A percentile compares a stretch with the other conserved stretches of the same genome.
phyloP scores from a whole-genome alignment of 306 rosid species.

The Quercus wislizeni region DNA sequence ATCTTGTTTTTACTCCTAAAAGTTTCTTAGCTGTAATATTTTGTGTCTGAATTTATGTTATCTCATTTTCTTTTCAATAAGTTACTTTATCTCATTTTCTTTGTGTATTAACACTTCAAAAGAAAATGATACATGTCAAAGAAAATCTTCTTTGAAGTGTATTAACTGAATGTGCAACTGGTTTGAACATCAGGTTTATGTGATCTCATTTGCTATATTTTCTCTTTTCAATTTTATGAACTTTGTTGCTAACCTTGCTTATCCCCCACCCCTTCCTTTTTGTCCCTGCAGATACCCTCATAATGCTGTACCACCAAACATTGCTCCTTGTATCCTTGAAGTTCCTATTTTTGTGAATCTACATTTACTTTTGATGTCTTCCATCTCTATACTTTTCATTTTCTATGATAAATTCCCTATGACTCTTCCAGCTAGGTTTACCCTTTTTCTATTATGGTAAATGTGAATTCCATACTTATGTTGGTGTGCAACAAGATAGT shows the following conservation, averaged over 20 bases:
- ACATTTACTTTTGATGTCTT: not conserved
- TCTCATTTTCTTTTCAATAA: not conserved
- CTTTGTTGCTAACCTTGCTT: slow-evolving; percentile 13
- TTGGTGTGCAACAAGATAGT: not conserved
- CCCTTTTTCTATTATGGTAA: not conserved
- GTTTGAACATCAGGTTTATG: not conserved
- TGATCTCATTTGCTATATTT: not conserved
- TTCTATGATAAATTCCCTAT: not conserved
- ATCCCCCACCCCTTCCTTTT: not conserved
- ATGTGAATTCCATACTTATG: not conserved
- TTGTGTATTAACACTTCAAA: too few species aligned
- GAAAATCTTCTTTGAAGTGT: not conserved
- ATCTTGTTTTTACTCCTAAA: not conserved
- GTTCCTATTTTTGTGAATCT: slow-evolving; percentile 13
- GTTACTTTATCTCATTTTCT: too few species aligned
- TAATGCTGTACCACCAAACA: slow-evolving; percentile 74
- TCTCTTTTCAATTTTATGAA: not conserved
- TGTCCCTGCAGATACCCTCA: slow-evolving; percentile 64
- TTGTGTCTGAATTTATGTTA: not conserved
- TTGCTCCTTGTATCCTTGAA: slow-evolving; percentile 91
- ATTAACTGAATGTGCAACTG: not conserved
- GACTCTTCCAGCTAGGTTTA: not conserved
- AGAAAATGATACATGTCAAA: too few species aligned
- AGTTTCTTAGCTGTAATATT: not conserved
- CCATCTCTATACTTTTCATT: not conserved